phyloP scores from a whole-genome alignment of 129 eudicot species.

The Smallanthus sonchifolius region DNA sequence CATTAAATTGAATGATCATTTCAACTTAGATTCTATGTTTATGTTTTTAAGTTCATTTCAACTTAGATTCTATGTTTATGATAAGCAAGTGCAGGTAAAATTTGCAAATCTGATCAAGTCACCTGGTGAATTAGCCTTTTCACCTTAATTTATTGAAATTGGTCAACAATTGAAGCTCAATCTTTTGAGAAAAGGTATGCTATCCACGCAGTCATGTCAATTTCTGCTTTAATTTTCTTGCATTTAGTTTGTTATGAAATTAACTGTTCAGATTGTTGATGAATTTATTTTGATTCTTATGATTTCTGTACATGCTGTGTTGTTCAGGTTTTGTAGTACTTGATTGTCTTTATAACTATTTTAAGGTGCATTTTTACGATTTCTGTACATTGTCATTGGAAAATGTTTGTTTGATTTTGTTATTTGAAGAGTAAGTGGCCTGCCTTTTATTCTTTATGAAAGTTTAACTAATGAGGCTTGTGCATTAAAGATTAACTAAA shows the following conservation, averaged over 20 bases:
- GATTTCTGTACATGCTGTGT: background rate
- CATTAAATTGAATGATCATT: too few species aligned
- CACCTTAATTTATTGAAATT: background rate
- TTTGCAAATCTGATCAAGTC: conserved; percentile 1
- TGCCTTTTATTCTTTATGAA: background rate
- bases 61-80: too few species aligned
- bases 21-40: too few species aligned
- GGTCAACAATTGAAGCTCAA: conserved; percentile 10
- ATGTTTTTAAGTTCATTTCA: too few species aligned
- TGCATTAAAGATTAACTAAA: background rate
- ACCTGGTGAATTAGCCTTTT: background rate
- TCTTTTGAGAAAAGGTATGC: background rate
- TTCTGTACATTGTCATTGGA: conserved; percentile 1
- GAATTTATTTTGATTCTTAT: background rate
- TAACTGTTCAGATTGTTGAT: background rate
- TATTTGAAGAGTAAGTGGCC: background rate
- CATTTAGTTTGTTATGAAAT: conserved; percentile 15
- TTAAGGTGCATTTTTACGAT: conserved; percentile 2
- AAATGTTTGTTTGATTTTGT: background rate
- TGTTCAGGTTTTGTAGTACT: background rate
- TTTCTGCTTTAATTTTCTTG: conserved; percentile 14
- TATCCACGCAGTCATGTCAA: background rate
- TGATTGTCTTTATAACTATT: background rate
- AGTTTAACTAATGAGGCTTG: background rate
- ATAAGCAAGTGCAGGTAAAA: background rate